These are phyloP conservation scores for Fusarium mexicanum DNA, from an alignment of 2,329 filamentous ascomycete species.

Conservation along the genomic window DNA sequence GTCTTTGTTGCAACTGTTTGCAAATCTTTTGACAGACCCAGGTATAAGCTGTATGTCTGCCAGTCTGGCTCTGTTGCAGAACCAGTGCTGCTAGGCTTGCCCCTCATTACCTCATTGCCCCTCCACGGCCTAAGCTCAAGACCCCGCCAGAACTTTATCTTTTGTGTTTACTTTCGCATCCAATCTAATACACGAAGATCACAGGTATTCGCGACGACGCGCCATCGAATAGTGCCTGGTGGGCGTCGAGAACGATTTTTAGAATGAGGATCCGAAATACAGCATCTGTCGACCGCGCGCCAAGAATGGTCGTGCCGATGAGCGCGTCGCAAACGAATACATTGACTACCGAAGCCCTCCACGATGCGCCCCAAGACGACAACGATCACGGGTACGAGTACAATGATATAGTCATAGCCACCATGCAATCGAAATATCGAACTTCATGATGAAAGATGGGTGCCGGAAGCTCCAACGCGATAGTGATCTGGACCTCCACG, in stretches of 20 bases:
- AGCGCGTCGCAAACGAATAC: neutral
- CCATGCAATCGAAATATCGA: fast-evolving
- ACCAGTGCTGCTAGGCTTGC: neutral
- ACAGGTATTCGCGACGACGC: too few relatives aligned
- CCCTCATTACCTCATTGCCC: neutral
- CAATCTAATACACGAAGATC: neutral
- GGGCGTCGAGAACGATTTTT: too few relatives aligned
- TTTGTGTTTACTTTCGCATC: neutral
- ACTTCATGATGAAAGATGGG: neutral
- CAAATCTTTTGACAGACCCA: neutral
- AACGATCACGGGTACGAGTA: fast-evolving
- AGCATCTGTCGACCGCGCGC: neutral
- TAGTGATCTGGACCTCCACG: fast-evolving
- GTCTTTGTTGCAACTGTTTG: too few relatives aligned
- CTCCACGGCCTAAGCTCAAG: neutral
- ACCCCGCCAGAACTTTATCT: neutral
- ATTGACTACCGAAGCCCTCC: neutral
- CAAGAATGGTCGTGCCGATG: neutral
- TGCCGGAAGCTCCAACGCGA: neutral
- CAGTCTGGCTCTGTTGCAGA: neutral
- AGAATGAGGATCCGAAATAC: too few relatives aligned
- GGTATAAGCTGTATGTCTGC: fast-evolving
- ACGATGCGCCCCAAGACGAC: neutral
- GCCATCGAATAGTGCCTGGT: too few relatives aligned
- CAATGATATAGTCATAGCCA: neutral